phyloP scores from a whole-genome alignment of 1,284 basidiomycete genomes.

The Mrakiaceae sp. region DNA sequence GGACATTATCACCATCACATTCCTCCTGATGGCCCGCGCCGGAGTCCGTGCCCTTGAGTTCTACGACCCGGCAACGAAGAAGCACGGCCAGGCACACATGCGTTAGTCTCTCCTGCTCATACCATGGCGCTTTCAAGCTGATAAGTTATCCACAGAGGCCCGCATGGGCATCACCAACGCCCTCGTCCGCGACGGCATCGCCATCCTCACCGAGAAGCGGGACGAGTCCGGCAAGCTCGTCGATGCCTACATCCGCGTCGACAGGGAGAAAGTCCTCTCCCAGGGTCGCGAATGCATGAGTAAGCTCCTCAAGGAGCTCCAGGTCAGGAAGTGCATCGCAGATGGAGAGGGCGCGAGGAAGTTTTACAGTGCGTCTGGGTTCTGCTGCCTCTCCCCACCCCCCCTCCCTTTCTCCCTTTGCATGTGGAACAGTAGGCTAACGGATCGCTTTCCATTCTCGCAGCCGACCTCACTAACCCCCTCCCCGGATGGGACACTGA shows the following conservation, averaged over 20 bases:
- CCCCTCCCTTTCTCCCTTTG: neutral
- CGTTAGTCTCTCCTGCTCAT: slow-evolving; percentile 24
- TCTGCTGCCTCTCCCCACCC: neutral
- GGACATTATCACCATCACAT: slow-evolving; percentile 66
- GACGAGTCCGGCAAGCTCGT: slow-evolving; percentile 1
- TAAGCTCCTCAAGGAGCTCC: neutral
- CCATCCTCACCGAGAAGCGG: neutral
- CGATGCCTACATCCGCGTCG: neutral
- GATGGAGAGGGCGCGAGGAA: neutral
- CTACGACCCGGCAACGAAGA: slow-evolving; percentile 60
- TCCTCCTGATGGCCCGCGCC: slow-evolving; percentile 70
- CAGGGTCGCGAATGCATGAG: neutral
- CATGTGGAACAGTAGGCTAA: neutral
- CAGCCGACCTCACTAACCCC: neutral
- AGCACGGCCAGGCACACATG: slow-evolving; percentile 74
- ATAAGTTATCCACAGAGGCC: neutral
- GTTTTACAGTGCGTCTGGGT: neutral
- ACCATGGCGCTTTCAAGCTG: too few relatives aligned
- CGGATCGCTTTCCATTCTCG: neutral
- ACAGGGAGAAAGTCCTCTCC: neutral
- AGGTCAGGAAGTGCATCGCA: slow-evolving; percentile 6
- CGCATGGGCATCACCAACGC: slow-evolving; percentile 2
- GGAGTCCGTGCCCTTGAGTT: slow-evolving; percentile 67
- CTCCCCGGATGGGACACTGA: neutral
- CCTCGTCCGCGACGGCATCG: slow-evolving; percentile 1